Base-by-base conservation (phyloP, 306 rosid genomes). In the Casuarina glauca region DNA sequence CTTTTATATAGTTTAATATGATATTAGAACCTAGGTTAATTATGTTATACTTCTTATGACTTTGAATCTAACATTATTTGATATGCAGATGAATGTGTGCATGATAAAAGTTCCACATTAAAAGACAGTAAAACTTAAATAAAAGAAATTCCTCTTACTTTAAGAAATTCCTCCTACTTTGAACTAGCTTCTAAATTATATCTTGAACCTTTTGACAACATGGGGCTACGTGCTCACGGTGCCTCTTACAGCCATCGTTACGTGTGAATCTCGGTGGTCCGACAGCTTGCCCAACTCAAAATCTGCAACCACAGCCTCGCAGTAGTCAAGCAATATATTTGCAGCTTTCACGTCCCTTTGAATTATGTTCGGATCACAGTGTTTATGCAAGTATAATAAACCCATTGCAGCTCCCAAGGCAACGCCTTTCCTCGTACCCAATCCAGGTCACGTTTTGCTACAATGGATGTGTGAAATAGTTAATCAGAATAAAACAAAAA, bases 191-290 rank as follows among this genome's bases (percentile, higher is more conserved):
- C 1, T 26, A 26, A 1, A 26, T 26, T 26, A 26, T 26, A 26
- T 26, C 32, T 26, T 26, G 32, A 26, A 26, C 32, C 32, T 26
- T 26, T 26, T 26, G 32, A 26, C 32, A 26, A 26, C 1, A 26
- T 26, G 99, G 99, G 17, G 99, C 99, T 79, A 96, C 93, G 76
- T 96, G 99, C 98, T 98, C 16, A 96, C 99, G 1, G 99, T 96
- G 11, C 99, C 99, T 82, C 99, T 89, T 50, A 96, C 99, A 0
- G 99, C 99, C 11, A 98, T 96, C 46, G 99, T 93, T 53, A 96
- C 97, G 62, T 96, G 99, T 9, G 99, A 96, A 66, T 93, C 99
- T 44, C 79, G 85, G 83, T 93, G 99, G 79, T 96, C 97, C 79
- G 91, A 84, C 64, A 93, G 86, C 83, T 96, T 96, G 75, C 98